phyloP scores from a whole-genome alignment of 768 basidiomycete species.

The Rhizopogon salebrosus region DNA sequence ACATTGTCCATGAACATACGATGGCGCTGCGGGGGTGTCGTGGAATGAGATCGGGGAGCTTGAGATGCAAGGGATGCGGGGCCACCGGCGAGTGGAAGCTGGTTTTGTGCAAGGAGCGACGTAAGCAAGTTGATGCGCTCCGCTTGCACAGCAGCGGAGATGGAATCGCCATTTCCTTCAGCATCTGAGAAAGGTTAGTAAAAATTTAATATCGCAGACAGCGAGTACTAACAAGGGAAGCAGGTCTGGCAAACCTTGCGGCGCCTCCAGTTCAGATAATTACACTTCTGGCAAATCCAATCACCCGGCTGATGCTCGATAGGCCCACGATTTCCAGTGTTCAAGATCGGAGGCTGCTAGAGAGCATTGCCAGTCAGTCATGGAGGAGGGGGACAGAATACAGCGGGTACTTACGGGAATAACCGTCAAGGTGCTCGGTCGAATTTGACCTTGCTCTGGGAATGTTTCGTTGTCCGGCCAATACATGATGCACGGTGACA shows the following conservation, averaged over 20 bases:
- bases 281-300: slow-evolving; percentile 81
- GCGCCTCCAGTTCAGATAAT: slow-evolving; percentile 84
- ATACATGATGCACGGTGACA: slow-evolving; percentile 75
- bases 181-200: slow-evolving; percentile 46
- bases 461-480: slow-evolving; percentile 89
- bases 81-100: slow-evolving; percentile 25
- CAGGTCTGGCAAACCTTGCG: slow-evolving; percentile 90
- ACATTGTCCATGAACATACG: slow-evolving; percentile 34
- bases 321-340: slow-evolving; percentile 84
- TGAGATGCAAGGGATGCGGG: slow-evolving; percentile 12
- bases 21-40: slow-evolving; percentile 42
- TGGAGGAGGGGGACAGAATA: not conserved
- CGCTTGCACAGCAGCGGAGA: slow-evolving; percentile 78
- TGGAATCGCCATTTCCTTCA: slow-evolving; percentile 84
- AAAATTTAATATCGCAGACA: slow-evolving; percentile 5
- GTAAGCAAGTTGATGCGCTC: slow-evolving; percentile 80
- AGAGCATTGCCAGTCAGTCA: not conserved
- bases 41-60: slow-evolving; percentile 36
- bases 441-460: slow-evolving; percentile 75
- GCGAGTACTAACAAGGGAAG: slow-evolving; percentile 59
- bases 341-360: slow-evolving; percentile 81
- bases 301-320: slow-evolving; percentile 83
- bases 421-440: slow-evolving; percentile 51
- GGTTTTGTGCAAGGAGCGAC: slow-evolving; percentile 61
- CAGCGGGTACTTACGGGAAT: slow-evolving; percentile 44